Conservation (phyloP, 768 basidiomycete genomes). For the Termitomyces sp. region DNA sequence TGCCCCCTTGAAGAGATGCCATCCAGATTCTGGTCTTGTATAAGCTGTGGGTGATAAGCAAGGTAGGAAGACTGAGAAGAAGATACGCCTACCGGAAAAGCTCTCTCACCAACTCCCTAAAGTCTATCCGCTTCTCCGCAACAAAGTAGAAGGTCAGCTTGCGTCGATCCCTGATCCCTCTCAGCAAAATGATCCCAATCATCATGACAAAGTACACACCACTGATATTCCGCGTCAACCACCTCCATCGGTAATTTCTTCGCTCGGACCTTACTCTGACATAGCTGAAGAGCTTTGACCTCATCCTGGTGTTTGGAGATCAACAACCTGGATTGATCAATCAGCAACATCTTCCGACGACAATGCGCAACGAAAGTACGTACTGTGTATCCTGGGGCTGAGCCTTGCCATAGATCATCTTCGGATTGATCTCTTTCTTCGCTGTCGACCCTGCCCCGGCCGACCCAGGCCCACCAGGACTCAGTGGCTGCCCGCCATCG, state of each 20-base stretch:
- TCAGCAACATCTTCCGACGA: slow-evolving; percentile 1
- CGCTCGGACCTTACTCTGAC: slow-evolving; percentile 86
- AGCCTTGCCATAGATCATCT: slow-evolving; percentile 93
- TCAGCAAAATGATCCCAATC: not conserved
- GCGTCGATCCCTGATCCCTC: slow-evolving; percentile 75
- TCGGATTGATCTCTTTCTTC: slow-evolving; percentile 94
- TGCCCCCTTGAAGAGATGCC: slow-evolving; percentile 67
- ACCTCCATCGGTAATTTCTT: slow-evolving; percentile 98
- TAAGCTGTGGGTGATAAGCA: slow-evolving; percentile 36
- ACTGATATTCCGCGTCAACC: slow-evolving; percentile 97
- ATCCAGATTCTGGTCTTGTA: slow-evolving; percentile 98
- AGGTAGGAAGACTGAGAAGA: not conserved
- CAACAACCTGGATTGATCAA: slow-evolving; percentile 45
- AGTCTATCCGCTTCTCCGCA: slow-evolving; percentile 93
- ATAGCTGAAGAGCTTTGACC: slow-evolving; percentile 84
- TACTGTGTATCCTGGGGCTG: slow-evolving; percentile 74
- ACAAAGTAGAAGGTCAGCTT: slow-evolving; percentile 98
- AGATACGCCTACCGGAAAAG: slow-evolving; percentile 65
- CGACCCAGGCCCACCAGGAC: slow-evolving; percentile 20
- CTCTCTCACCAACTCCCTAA: slow-evolving; percentile 93
- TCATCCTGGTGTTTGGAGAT: slow-evolving; percentile 87
- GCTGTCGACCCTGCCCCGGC: slow-evolving; percentile 11
- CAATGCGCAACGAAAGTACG: slow-evolving; percentile 14
- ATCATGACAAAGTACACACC: slow-evolving; percentile 42
- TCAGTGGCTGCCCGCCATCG: slow-evolving; percentile 25